A percentile compares a stretch with the other conserved stretches of the same genome.
Evolutionary conservation across 2,329 filamentous ascomycete species (phyloP).

Genomic region (Hypoxylon sp.): DNA sequence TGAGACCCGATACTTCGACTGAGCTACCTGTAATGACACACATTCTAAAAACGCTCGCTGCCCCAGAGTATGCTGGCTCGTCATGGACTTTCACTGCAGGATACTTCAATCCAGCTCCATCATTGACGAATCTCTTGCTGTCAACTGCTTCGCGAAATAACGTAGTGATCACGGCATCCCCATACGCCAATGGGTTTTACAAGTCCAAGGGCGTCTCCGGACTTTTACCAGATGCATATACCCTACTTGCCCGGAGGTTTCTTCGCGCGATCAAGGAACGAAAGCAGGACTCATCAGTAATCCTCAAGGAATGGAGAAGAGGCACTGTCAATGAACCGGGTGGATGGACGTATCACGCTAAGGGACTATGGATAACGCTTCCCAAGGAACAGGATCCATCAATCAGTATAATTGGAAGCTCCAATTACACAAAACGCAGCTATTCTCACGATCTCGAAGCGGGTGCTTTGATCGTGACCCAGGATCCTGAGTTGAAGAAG

Average conservation of each 20-base stretch:
- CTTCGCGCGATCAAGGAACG: conserved; percentile 69
- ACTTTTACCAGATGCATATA: conserved; percentile 92
- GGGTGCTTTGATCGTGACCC: conserved; percentile 87
- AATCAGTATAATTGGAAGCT: conserved; percentile 88
- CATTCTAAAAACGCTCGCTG: conserved; percentile 78
- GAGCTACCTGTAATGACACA: conserved; percentile 86
- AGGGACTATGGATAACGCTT: conserved; percentile 91
- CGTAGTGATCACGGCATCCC: conserved; percentile 91
- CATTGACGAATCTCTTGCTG: conserved; percentile 84
- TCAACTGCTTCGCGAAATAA: conserved; percentile 77
- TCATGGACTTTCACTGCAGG: conserved; percentile 98
- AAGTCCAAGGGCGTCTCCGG: conserved; percentile 88
- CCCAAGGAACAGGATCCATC: conserved; percentile 76
- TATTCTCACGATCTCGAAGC: conserved; percentile 94
- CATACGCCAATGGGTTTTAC: conserved; percentile 96
- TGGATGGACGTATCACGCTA: conserved; percentile 98
- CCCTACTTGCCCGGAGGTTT: conserved; percentile 86
- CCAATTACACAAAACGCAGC: conserved; percentile 95
- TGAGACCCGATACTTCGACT: conserved; percentile 85
- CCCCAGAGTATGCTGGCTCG: conserved; percentile 74
- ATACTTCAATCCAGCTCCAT: conserved; percentile 96
- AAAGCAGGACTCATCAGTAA: conserved; percentile 70
- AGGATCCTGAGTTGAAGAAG: conserved; percentile 77
- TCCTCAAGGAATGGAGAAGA: conserved; percentile 87
- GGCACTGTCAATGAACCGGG: conserved; percentile 84